Evolutionary conservation across 2,329 filamentous ascomycete species (phyloP).

Genomic region (Talaromyces islandicus): DNA sequence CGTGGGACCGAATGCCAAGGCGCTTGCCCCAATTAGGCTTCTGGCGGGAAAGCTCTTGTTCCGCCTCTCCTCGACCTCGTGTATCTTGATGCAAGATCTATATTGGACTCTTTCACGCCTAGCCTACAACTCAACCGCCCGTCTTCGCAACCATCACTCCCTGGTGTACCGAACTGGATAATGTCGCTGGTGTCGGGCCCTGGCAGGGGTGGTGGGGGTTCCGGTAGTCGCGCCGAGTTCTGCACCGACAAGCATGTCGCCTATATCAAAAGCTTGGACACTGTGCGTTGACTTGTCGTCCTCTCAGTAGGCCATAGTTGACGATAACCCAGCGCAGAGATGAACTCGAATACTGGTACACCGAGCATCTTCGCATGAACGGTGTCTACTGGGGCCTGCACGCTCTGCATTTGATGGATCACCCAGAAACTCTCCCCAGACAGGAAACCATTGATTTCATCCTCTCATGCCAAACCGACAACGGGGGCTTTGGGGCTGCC

Average conservation of each 20-base stretch:
- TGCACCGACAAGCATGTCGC: slow-evolving; percentile 67
- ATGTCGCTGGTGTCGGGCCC: slow-evolving; percentile 60
- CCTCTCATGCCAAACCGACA: slow-evolving; percentile 85
- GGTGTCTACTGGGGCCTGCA: slow-evolving; percentile 96
- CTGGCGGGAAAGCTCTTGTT: neutral
- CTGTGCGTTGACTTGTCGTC: slow-evolving; percentile 48
- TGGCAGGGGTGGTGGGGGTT: slow-evolving; percentile 44
- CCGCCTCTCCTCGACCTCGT: neutral
- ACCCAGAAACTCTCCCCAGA: slow-evolving; percentile 73
- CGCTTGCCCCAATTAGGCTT: neutral
- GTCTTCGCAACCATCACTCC: neutral
- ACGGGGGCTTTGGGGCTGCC: slow-evolving; percentile 87
- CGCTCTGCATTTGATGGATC: slow-evolving; percentile 76
- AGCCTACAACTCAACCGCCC: neutral
- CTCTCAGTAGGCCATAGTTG: slow-evolving; percentile 17
- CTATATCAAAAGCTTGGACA: slow-evolving; percentile 90
- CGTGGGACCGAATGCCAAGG: neutral
- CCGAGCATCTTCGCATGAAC: slow-evolving; percentile 90
- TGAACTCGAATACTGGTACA: slow-evolving; percentile 96
- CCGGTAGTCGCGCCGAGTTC: slow-evolving; percentile 47
- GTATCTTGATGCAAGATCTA: neutral
- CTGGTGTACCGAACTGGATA: slow-evolving; percentile 1
- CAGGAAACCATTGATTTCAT: slow-evolving; percentile 83
- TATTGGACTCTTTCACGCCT: neutral
- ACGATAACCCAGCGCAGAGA: slow-evolving; percentile 64